Percentiles rank a stretch among this genome's conserved stretches.
Conservation (phyloP, 352 stramenopile species). For the Globisporangium viniferum region DNA sequence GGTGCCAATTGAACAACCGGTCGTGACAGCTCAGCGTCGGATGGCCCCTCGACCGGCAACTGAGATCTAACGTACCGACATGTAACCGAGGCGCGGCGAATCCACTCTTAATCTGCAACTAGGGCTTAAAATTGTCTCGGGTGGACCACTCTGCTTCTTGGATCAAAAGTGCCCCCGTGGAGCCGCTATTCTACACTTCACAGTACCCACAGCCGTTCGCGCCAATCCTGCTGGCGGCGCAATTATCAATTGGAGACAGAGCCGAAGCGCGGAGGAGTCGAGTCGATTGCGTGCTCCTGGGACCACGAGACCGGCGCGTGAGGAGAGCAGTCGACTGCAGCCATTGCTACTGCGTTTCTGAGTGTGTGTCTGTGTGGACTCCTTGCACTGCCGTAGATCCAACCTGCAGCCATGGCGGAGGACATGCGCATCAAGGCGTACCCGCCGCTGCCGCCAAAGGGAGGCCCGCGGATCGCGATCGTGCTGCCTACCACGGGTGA, state of each 20-base stretch:
- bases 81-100: neutral
- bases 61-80: neutral
- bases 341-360: neutral
- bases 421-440: conserved; percentile 67
- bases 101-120: neutral
- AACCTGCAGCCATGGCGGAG: conserved; percentile 18
- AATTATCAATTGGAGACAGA: neutral
- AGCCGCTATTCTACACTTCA: neutral
- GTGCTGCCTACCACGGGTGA: conserved; percentile 57
- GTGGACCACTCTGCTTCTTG: neutral
- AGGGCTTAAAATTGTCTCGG: neutral
- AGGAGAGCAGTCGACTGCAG: neutral
- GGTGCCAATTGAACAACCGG: conserved; percentile 1
- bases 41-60: neutral
- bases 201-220: neutral
- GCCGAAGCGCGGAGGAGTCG: neutral
- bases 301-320: neutral
- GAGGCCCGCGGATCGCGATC: conserved; percentile 31
- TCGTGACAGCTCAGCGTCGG: neutral
- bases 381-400: neutral
- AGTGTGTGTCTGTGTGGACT: neutral
- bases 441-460: conserved; percentile 44
- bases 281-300: neutral
- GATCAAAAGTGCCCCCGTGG: neutral
- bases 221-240: neutral